Conservation (phyloP, 164 flowering plant species). For the grape (Vitis vinifera) region DNA sequence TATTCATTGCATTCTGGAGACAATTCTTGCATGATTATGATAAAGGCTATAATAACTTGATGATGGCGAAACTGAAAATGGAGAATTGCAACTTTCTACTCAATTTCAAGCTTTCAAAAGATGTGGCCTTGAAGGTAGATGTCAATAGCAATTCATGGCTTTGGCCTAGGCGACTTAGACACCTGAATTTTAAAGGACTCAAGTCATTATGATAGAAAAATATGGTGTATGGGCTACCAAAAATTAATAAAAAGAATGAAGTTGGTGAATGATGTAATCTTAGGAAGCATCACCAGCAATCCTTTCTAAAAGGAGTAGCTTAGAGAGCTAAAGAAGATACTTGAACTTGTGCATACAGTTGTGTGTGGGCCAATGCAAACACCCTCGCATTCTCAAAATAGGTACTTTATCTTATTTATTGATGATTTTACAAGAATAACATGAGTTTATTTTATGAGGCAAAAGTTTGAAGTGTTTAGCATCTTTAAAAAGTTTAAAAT, state of each 20-base stretch:
- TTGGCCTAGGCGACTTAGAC: too few species aligned
- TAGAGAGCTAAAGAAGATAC: neutral
- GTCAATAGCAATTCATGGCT: too few species aligned
- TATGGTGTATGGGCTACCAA: neutral
- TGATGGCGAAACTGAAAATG: too few species aligned
- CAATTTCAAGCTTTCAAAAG: too few species aligned
- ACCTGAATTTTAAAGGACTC: too few species aligned
- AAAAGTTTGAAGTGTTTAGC: neutral
- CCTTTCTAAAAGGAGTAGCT: neutral
- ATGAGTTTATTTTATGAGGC: neutral
- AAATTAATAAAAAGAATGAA: neutral
- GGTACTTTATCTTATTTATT: neutral
- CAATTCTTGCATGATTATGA: too few species aligned
- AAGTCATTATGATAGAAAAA: neutral
- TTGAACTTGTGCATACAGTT: neutral
- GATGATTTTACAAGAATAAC: neutral
- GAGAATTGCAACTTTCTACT: too few species aligned
- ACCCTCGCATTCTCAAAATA: neutral
- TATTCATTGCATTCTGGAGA: too few species aligned
- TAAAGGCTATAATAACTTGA: too few species aligned
- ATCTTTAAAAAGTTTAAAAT: neutral
- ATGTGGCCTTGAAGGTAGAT: too few species aligned
- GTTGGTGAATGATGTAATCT: neutral
- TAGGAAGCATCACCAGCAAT: neutral
- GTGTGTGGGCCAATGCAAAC: neutral